Base-by-base conservation (phyloP, 306 rosid species). In the Pterocarpus macrocarpus region DNA sequence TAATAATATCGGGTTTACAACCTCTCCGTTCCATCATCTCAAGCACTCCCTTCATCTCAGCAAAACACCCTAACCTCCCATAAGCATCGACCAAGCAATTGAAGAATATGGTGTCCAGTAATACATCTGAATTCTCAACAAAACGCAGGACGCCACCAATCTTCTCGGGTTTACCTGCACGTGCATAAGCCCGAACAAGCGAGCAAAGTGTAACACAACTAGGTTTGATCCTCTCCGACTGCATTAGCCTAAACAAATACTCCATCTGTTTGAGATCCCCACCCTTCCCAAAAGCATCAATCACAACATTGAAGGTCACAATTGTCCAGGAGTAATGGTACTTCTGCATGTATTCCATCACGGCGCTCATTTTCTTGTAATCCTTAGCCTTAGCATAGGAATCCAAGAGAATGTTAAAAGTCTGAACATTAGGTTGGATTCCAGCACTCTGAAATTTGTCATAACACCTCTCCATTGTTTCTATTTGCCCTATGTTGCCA, bases 221-320 rank as follows among this genome's bases (percentile, higher is more conserved):
- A 5, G 98, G 99, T 66, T 90, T 93, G 85, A 93, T 90, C 86
- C 97, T 88, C 85, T 93, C 97, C 3, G 99, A 95, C 53, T 87
- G 87, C 99, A 93, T 95, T 66, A 95, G 89, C 81, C 96, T 89
- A 74, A 95, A 93, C 73, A 93, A 77, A 86, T 90, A 88, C 88
- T 95, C 99, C 98, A 95, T 93, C 86, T 93, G 97, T 84, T 90
- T 88, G 79, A 95, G 88, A 85, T 95, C 91, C 55, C 98, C 97
- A 5, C 95, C 99, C 84, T 91, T 90, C 73, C 99, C 99, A 82
- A 95, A 95, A 59, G 98, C 97, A 79, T 95, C 95, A 74, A 93
- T 95, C 65, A 90, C 93, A 77, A 95, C 88, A 71, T 95, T 95
- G 88, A 87, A 95, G 72, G 96, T 91, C 64, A 91, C 91, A 41